Evolutionary conservation across 352 stramenopile species (phyloP), one percentile per base, ranked within the genome.

Genomic region (Pythium guiyangense): DNA sequence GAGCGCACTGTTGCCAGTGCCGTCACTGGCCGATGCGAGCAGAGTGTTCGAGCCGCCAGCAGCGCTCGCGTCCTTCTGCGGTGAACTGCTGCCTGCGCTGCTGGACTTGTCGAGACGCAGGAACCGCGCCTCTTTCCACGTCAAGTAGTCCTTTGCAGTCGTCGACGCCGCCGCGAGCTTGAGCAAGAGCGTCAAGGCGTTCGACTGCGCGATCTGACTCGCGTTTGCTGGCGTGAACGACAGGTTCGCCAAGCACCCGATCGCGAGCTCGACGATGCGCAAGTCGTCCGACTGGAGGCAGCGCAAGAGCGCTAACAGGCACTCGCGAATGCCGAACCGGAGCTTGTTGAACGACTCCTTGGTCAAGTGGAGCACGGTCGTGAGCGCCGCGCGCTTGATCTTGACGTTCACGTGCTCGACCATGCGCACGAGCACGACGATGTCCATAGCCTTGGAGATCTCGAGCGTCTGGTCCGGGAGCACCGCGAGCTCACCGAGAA

Each of bases 331-430:
- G 1, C 80, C 79, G 27, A 90, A 92, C 11, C 78, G 78, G 5
- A 86, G 60, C 56, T 90, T 90, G 63, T 90, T 90, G 51, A 90
- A 90, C 0, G 83, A 88, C 53, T 90, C 79, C 17, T 83, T 84
- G 4, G 80, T 92, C 10, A 90, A 57, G 60, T 87, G 71, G 2
- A 81, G 48, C 3, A 87, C 65, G 4, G 82, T 76, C 14, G 73
- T 58, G 34, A 92, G 57, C 39, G 76, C 73, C 0, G 83, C 79
- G 45, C 76, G 67, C 44, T 73, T 60, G 37, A 92, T 84, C 17
- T 78, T 74, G 22, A 62, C 51, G 48, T 90, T 90, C 4, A 88
- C 46, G 46, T 88, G 76, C 27, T 77, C 69, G 2, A 90, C 52
- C 62, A 92, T 75, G 12, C 64, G 70, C 6, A 92, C 76, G 20